Evolutionary conservation across 1,139 yeast genomes (phyloP).

Genomic region (Geotrichum histeridarum): DNA sequence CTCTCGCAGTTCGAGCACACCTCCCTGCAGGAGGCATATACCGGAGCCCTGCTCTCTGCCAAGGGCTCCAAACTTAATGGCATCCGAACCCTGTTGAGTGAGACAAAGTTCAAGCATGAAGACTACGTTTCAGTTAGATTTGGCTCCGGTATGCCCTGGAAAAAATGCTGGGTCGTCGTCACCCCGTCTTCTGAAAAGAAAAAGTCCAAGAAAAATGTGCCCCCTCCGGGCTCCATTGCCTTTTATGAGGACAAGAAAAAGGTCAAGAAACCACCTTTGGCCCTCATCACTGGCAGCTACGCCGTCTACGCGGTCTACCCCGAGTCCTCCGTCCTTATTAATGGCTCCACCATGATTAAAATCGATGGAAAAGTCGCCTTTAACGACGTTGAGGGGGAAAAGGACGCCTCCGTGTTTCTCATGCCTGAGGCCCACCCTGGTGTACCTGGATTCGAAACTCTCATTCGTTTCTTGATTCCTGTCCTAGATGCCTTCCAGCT

Average conservation of each 20-base stretch:
- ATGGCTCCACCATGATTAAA: constrained; percentile 81
- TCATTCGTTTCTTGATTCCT: constrained; percentile 82
- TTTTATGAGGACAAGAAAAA: constrained; percentile 40
- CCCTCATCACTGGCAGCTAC: constrained; percentile 63
- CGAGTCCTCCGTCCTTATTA: constrained; percentile 70
- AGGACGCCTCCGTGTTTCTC: constrained; percentile 76
- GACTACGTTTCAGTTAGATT: constrained; percentile 94
- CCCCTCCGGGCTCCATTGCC: constrained; percentile 37
- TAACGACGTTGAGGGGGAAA: constrained; percentile 51
- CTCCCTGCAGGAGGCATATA: constrained; percentile 85
- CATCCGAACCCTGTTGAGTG: constrained; percentile 76
- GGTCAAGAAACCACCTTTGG: constrained; percentile 72
- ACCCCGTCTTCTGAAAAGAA: constrained; percentile 55
- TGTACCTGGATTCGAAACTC: constrained; percentile 90
- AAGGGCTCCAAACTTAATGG: constrained; percentile 84
- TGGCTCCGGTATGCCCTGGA: constrained; percentile 98
- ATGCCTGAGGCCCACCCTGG: constrained; percentile 95
- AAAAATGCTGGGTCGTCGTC: constrained; percentile 86
- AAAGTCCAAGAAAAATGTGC: constrained; percentile 36
- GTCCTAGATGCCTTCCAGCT: constrained; percentile 78
- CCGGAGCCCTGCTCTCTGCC: constrained; percentile 86
- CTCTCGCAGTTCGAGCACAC: constrained; percentile 74
- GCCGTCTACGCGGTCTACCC: constrained; percentile 94
- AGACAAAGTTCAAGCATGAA: constrained; percentile 79
- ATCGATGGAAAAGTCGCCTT: constrained; percentile 77